Conservation (phyloP, 108 stramenopile species). For the Pseudonitzschia multistriata region DNA sequence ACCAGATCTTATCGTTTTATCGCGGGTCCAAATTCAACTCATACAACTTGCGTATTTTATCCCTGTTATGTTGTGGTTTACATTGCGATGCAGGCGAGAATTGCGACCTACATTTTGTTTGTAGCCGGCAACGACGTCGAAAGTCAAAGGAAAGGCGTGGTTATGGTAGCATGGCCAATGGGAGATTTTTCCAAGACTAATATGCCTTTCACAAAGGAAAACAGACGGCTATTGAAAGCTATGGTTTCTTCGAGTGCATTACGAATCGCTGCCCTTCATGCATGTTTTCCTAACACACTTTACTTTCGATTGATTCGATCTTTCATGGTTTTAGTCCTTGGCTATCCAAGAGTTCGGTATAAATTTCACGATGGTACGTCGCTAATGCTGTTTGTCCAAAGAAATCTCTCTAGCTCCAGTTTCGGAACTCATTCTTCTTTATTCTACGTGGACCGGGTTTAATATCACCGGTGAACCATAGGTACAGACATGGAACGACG, state of each 20-base stretch:
- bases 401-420: not conserved
- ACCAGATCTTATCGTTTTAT: too few relatives aligned
- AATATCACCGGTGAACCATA: not conserved
- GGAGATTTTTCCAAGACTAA: not conserved
- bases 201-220: not conserved
- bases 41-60: not conserved
- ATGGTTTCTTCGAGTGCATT: not conserved
- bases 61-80: not conserved
- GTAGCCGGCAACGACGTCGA: constrained; percentile 9
- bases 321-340: not conserved
- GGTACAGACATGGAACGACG: not conserved
- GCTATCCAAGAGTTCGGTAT: too few relatives aligned
- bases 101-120: not conserved
- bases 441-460: not conserved
- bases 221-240: not conserved
- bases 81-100: not conserved
- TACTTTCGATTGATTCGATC: not conserved
- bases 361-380: not conserved
- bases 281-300: not conserved
- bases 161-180: not conserved
- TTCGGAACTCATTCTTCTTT: not conserved
- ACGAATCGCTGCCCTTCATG: not conserved
- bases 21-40: too few relatives aligned
- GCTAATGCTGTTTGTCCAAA: not conserved
- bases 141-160: not conserved